Evolutionary conservation across 2,329 filamentous ascomycete species (phyloP), one percentile per base, ranked within the genome.

Genomic region (Diaporthe capsici): DNA sequence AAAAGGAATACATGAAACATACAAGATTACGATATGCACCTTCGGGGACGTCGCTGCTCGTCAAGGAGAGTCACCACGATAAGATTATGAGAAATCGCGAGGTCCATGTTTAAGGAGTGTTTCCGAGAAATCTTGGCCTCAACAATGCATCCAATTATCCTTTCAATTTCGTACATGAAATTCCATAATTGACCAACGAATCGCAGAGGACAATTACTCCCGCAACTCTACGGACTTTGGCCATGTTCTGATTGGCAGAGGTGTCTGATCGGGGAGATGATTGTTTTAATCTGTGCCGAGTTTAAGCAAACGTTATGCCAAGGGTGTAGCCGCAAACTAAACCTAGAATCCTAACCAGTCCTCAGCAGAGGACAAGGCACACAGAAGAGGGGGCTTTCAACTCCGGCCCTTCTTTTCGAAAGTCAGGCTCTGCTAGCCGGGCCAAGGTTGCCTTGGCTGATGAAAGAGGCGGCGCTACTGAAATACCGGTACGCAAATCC

Each of bases 401-500:
- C 49, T 70, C n/a, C 31, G 65, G 34, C n/a, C 4, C 15, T 53
- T 31, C 34, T 15, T 37, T 12, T 20, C 12, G 1, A 4, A 42
- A n/a, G 49, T 17, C 65, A 55, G 47, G 37, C 47, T 28, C 34
- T 55, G 34, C 65, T 55, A 70, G 65, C 25, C 22, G 34, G 55
- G 65, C 49, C 28, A 55, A n/a, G 51, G 10, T 55, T 70, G 10
- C 31, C 65, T 70, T 70, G 49, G 65, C 65, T 55, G 65, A 70
- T 70, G 65, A 55, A 55, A 70, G 65, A 39, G 65, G 49, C 65
- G 65, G 49, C 49, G 65, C 25, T 42, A 25, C 61, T n/a, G 15
- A 58, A 44, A 12, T 4, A 31, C 31, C 31, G 31, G 31, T 31
- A 34, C 34, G n/a, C 47, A 55, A 20, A 42, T 55, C 65, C 39